Conservation (phyloP, 345 rosid species). For the Populus ilicifolia region DNA sequence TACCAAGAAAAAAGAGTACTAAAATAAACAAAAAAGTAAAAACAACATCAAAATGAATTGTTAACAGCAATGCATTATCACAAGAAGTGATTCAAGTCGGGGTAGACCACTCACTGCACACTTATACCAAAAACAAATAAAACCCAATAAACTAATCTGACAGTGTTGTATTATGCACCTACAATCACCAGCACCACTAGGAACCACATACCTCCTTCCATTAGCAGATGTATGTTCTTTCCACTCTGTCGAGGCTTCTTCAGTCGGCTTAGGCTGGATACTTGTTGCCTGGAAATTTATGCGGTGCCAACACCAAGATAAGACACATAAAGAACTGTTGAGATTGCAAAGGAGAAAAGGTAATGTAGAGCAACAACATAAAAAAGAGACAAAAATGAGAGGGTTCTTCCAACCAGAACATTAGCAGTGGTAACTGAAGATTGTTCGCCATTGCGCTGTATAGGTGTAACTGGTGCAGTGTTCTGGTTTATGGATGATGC, state of each 20-base stretch:
- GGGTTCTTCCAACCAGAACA: slow-evolving; percentile 34
- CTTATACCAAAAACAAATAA: not conserved
- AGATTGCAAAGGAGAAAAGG: slow-evolving; percentile 2
- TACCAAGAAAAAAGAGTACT: slow-evolving; percentile 13
- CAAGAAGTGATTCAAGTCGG: not conserved
- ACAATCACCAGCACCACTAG: not conserved
- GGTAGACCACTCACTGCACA: not conserved
- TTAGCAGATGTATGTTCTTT: slow-evolving; percentile 74
- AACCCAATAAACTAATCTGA: slow-evolving; percentile 6
- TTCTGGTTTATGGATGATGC: slow-evolving; percentile 40
- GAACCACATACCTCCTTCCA: slow-evolving; percentile 65
- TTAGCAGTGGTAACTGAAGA: slow-evolving; percentile 34
- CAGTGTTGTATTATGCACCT: not conserved
- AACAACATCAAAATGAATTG: not conserved
- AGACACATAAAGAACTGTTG: not conserved
- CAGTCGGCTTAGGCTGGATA: slow-evolving; percentile 39
- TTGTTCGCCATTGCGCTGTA: slow-evolving; percentile 45
- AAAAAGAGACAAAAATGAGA: not conserved
- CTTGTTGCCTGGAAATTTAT: slow-evolving; percentile 35
- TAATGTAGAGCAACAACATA: not conserved
- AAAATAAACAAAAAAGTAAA: slow-evolving; percentile 6
- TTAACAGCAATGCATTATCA: not conserved
- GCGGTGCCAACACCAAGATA: slow-evolving; percentile 3
- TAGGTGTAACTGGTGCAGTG: slow-evolving; percentile 33
- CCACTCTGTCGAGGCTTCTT: slow-evolving; percentile 62